Evolutionary conservation across 2,329 filamentous ascomycete genomes (phyloP), one percentile per base, ranked within the genome.

Genomic region (Neoascochyta sp.): DNA sequence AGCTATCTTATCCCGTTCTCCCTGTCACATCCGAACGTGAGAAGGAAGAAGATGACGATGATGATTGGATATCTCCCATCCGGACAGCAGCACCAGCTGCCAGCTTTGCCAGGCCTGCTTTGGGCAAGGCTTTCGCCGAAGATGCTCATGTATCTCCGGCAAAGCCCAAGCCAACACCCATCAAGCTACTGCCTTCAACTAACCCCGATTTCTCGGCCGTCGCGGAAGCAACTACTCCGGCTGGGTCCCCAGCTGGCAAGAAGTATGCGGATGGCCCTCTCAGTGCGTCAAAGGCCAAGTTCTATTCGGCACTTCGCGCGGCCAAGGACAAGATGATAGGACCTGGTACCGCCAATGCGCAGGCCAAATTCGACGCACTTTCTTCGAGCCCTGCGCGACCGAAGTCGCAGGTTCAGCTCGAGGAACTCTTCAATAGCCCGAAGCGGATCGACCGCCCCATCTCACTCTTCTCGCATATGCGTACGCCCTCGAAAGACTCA

Each of bases 211-310:
- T 68, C 9, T 52, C 59, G 10, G 50, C 54, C 36, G 58, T 54
- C 31, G 37, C 44, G 16, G 61, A 61, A 32, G 70, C 77, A 9
- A 80, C 75, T 10, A 80, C 75, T 28, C 76, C 77, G 16, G 61
- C 64, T 26, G 73, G 71, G 16, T 80, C 77, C 14, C 78, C 77
- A 16, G 49, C 46, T 47, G 51, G 51, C 34, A 69, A 64, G 51
- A 73, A 60, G 66, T 75, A 60, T 67, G 74, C 42, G 59, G 88
- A 93, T 45, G 90, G 83, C 36, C 87, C 87, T 4, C 64, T 95
- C 36, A 95, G 89, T 62, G 87, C 92, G 29, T 89, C 92, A 16
- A 96, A 95, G 67, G 86, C 85, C 54, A 93, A 88, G 58, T 71
- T 96, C 26, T 93, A 90, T 25, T 94, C 89, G 7, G 88, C 95